Evolutionary conservation across 2,329 filamentous ascomycete species (phyloP).

Genomic region (Fusarium falciforme): DNA sequence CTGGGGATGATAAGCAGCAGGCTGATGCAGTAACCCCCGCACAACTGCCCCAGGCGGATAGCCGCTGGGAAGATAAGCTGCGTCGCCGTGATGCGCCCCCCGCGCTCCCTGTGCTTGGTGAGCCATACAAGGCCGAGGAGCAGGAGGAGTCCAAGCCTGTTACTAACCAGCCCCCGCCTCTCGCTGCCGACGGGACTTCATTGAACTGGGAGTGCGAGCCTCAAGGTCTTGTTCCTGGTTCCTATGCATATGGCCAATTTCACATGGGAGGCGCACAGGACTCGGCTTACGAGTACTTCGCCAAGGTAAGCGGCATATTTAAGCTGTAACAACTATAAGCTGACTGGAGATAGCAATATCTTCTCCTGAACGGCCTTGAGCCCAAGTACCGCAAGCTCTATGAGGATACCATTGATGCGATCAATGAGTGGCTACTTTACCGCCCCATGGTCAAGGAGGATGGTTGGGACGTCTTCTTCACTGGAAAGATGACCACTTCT

Average conservation of each 20-base stretch:
- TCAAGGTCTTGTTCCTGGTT: conserved; percentile 67
- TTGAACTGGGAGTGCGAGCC: conserved; percentile 63
- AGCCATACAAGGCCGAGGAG: conserved; percentile 1
- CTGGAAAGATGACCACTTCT: conserved; percentile 68
- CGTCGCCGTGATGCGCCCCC: conserved; percentile 19
- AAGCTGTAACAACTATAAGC: background rate
- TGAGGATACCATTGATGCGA: conserved; percentile 72
- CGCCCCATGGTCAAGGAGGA: conserved; percentile 77
- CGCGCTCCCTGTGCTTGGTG: background rate
- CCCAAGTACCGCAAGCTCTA: conserved; percentile 81
- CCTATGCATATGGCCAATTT: conserved; percentile 60
- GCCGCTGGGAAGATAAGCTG: conserved; percentile 36
- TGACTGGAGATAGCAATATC: conserved; percentile 65
- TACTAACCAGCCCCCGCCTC: conserved; percentile 40
- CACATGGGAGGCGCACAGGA: conserved; percentile 75
- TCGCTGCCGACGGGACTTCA: conserved; percentile 49
- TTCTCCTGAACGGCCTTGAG: conserved; percentile 80
- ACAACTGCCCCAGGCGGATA: conserved; percentile 26
- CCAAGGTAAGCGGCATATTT: conserved; percentile 58
- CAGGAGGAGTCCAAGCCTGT: conserved; percentile 1
- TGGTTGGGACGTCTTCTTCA: conserved; percentile 77
- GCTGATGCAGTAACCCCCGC: conserved; percentile 9
- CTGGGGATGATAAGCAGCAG: background rate
- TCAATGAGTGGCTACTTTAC: conserved; percentile 80
- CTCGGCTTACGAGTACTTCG: conserved; percentile 78